phyloP scores from a whole-genome alignment of 257 asterid species.

The Solanum peruvianum region DNA sequence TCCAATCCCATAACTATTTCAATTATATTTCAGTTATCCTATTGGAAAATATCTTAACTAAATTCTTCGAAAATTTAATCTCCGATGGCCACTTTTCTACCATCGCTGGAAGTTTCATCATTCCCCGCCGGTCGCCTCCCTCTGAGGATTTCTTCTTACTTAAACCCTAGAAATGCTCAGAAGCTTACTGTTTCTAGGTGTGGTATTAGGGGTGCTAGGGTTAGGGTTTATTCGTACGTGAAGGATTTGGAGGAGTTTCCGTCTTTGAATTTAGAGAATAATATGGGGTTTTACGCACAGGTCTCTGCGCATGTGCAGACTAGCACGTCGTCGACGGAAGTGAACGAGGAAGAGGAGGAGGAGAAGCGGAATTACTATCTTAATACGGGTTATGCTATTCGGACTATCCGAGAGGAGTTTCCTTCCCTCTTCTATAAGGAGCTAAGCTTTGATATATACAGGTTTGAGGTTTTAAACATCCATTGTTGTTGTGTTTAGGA shows the following conservation, averaged over 20 bases:
- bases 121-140: conserved; percentile 4
- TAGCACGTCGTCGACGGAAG: conserved; percentile 22
- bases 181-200: neutral
- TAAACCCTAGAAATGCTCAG: neutral
- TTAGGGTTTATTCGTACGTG: conserved; percentile 32
- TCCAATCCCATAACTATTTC: neutral
- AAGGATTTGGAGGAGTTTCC: conserved; percentile 44
- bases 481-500: neutral
- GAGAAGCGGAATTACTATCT: conserved; percentile 70
- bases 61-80: neutral
- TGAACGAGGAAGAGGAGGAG: conserved; percentile 51
- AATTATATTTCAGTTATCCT: neutral
- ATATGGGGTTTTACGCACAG: conserved; percentile 29
- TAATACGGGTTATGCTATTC: conserved; percentile 85
- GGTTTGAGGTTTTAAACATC: conserved; percentile 22
- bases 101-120: conserved; percentile 23
- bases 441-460: conserved; percentile 73
- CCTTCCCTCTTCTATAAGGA: conserved; percentile 67
- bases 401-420: conserved; percentile 82
- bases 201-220: conserved; percentile 17
- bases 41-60: neutral
- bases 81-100: conserved; percentile 24
- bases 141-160: neutral
- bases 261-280: conserved; percentile 27
- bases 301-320: conserved; percentile 35